A percentile compares a stretch with the other conserved stretches of the same genome.
Conservation (phyloP, 2,329 filamentous ascomycete genomes). For the Talaromyces pinophilus region DNA sequence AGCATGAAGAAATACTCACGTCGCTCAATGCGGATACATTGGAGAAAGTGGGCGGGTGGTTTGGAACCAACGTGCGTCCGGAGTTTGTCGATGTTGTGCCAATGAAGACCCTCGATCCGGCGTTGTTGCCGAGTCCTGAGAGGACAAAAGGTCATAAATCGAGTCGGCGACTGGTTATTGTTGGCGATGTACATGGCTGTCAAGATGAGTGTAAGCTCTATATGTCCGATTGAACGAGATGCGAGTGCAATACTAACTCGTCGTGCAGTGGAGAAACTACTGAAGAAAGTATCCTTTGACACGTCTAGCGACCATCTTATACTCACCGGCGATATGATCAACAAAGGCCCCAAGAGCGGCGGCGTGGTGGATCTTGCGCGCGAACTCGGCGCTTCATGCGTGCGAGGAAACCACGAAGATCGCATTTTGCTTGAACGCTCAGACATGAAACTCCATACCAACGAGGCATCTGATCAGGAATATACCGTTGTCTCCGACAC, state of each 20-base stretch:
- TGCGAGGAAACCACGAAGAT: constrained; percentile 93
- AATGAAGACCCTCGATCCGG: constrained; percentile 51
- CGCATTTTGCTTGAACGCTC: constrained; percentile 69
- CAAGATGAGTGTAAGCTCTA: constrained; percentile 59
- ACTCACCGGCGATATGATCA: constrained; percentile 75
- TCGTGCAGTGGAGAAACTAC: constrained; percentile 55
- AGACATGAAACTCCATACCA: constrained; percentile 40
- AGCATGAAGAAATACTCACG: constrained; percentile 33
- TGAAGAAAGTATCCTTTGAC: constrained; percentile 67
- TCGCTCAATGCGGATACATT: constrained; percentile 36
- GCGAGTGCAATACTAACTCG: neutral
- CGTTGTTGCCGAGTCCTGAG: constrained; percentile 46
- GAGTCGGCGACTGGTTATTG: constrained; percentile 64
- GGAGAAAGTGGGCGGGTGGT: constrained; percentile 39
- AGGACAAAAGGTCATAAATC: constrained; percentile 22
- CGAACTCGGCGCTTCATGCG: constrained; percentile 71
- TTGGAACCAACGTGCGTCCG: constrained; percentile 52
- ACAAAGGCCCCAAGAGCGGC: constrained; percentile 80
- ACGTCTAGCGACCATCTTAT: constrained; percentile 69
- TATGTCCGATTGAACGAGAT: neutral
- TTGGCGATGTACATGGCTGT: constrained; percentile 94
- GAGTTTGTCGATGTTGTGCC: constrained; percentile 54
- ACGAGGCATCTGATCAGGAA: constrained; percentile 18
- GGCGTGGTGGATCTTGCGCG: constrained; percentile 78
- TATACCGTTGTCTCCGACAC: constrained; percentile 29